Evolutionary conservation across 2,329 filamentous ascomycete genomes (phyloP).

Genomic region (Arthrobotrys conoides): DNA sequence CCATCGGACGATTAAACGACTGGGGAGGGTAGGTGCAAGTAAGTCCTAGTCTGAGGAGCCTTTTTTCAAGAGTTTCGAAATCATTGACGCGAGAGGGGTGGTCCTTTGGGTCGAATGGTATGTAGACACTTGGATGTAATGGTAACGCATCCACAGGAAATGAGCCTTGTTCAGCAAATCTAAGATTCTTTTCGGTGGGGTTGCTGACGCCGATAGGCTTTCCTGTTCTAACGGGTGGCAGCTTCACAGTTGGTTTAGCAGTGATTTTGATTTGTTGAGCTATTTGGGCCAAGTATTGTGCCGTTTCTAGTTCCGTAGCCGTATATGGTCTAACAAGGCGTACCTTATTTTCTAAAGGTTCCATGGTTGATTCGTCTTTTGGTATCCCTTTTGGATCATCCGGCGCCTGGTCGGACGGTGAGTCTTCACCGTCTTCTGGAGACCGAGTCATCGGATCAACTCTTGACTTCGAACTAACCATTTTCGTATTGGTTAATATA

Average conservation of each 20-base stretch:
- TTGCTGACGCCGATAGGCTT: background rate
- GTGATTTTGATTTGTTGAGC: background rate
- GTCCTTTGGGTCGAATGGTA: slow-evolving; percentile 3
- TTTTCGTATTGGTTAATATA: background rate
- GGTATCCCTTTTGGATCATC: too few species aligned
- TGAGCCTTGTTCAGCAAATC: background rate
- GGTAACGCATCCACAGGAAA: background rate
- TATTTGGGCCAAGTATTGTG: background rate
- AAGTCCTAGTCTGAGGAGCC: slow-evolving; percentile 1
- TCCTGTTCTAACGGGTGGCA: background rate
- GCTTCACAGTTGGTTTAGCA: background rate
- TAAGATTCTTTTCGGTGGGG: background rate
- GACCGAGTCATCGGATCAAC: background rate
- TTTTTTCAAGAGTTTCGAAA: background rate
- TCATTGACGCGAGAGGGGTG: background rate
- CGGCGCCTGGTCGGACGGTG: background rate
- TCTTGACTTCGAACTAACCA: background rate
- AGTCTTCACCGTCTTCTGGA: background rate
- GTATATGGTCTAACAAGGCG: background rate
- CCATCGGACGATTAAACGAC: slow-evolving; percentile 27
- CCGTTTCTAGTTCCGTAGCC: background rate
- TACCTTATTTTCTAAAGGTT: too few species aligned
- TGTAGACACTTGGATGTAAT: slow-evolving; percentile 23
- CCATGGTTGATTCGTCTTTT: too few species aligned
- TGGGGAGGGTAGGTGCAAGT: slow-evolving; percentile 25